Evolutionary conservation across 345 rosid genomes (phyloP).

Genomic region (Citropsis articulata): DNA sequence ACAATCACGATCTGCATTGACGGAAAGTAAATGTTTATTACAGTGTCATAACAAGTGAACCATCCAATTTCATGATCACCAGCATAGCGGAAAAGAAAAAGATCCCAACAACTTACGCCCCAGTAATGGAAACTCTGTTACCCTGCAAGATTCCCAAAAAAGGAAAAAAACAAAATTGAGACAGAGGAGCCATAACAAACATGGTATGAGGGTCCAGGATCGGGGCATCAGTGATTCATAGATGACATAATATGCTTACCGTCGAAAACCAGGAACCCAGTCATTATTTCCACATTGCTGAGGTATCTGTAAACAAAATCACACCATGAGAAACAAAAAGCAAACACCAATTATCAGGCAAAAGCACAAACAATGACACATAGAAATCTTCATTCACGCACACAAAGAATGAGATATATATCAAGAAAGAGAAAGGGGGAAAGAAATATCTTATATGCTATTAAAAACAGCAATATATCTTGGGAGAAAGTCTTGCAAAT

Average conservation of each 20-base stretch:
- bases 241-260: conserved; percentile 1
- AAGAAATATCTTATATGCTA: background rate
- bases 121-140: background rate
- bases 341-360: background rate
- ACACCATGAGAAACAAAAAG: background rate
- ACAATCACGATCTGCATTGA: background rate
- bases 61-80: background rate
- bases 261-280: background rate
- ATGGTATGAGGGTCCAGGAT: background rate
- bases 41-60: background rate
- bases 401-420: background rate
- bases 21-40: background rate
- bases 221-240: background rate
- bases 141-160: background rate
- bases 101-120: conserved; percentile 4
- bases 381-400: background rate
- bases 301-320: background rate
- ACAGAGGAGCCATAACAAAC: background rate
- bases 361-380: background rate
- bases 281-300: background rate
- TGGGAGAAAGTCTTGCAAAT: background rate
- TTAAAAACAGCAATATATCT: background rate
- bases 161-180: background rate
- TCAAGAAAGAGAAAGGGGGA: background rate
- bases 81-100: background rate